These are phyloP conservation scores for Suhomyces guaymorum DNA, from an alignment of 1,139 yeast species.

Conservation along the genomic window DNA sequence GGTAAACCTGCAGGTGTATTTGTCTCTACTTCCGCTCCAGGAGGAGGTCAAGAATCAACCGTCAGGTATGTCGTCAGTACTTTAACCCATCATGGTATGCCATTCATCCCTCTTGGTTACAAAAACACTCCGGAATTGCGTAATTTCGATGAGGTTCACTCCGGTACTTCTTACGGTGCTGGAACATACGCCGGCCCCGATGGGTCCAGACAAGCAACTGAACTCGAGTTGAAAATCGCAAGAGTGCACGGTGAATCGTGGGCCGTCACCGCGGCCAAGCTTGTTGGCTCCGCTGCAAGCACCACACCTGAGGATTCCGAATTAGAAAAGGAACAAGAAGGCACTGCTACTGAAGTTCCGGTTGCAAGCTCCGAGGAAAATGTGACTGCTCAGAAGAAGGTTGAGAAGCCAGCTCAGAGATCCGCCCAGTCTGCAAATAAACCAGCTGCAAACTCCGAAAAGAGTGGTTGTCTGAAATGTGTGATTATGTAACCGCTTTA, in stretches of 20 bases:
- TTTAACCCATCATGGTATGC: slow-evolving; percentile 53
- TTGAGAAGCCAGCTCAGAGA: slow-evolving; percentile 5
- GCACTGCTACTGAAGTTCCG: too few species aligned
- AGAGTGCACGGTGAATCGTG: slow-evolving; percentile 45
- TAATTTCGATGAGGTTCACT: slow-evolving; percentile 41
- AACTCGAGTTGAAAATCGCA: slow-evolving; percentile 42
- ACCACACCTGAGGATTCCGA: too few species aligned
- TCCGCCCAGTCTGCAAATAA: slow-evolving; percentile 12
- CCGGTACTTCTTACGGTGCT: slow-evolving; percentile 55
- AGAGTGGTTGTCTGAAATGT: slow-evolving; percentile 17
- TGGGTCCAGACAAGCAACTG: slow-evolving; percentile 48
- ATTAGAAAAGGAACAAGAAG: too few species aligned
- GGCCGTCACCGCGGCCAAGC: slow-evolving; percentile 35
- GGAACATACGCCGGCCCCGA: slow-evolving; percentile 51
- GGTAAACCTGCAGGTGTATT: slow-evolving; percentile 53
- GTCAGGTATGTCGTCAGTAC: slow-evolving; percentile 35
- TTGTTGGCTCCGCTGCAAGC: slow-evolving; percentile 9
- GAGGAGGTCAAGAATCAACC: slow-evolving; percentile 53
- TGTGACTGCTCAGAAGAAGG: background rate
- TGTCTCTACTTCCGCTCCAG: slow-evolving; percentile 46
- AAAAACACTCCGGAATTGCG: slow-evolving; percentile 36
- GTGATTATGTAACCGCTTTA: slow-evolving; percentile 14
- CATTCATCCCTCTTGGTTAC: slow-evolving; percentile 52
- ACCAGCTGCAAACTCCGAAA: slow-evolving; percentile 6
- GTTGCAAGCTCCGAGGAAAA: too few species aligned